Conservation (phyloP, 331 rosid species). For the Rosa hybrid region DNA sequence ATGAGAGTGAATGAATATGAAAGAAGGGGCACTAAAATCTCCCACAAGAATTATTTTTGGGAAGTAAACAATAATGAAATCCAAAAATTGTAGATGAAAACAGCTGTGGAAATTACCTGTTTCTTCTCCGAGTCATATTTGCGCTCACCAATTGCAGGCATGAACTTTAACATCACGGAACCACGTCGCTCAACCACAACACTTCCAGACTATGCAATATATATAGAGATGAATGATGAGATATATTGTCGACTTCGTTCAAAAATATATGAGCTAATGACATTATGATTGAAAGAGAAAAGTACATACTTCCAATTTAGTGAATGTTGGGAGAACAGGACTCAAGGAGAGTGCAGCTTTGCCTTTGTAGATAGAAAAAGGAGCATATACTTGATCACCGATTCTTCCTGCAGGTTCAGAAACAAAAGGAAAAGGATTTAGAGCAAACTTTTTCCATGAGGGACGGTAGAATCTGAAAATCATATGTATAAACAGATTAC, state of each 20-base stretch:
- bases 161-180: conserved; percentile 30
- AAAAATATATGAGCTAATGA: not conserved
- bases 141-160: conserved; percentile 74
- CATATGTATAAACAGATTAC: conserved; percentile 30
- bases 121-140: conserved; percentile 69
- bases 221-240: not conserved
- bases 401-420: conserved; percentile 45
- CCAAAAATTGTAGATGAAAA: conserved; percentile 14
- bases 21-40: conserved; percentile 4
- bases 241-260: not conserved
- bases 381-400: conserved; percentile 51
- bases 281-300: conserved; percentile 16
- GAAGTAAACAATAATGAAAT: conserved; percentile 18
- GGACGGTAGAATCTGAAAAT: conserved; percentile 1
- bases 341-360: conserved; percentile 79
- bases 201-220: conserved; percentile 27
- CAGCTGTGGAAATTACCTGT: conserved; percentile 39
- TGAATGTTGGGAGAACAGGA: conserved; percentile 83
- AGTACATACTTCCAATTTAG: conserved; percentile 58
- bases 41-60: not conserved
- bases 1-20: not conserved
- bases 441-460: not conserved
- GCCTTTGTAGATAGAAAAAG: conserved; percentile 79
- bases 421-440: conserved; percentile 12
- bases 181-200: conserved; percentile 28